Conservation (phyloP, 306 rosid genomes). For the Lathyrus aphaca region DNA sequence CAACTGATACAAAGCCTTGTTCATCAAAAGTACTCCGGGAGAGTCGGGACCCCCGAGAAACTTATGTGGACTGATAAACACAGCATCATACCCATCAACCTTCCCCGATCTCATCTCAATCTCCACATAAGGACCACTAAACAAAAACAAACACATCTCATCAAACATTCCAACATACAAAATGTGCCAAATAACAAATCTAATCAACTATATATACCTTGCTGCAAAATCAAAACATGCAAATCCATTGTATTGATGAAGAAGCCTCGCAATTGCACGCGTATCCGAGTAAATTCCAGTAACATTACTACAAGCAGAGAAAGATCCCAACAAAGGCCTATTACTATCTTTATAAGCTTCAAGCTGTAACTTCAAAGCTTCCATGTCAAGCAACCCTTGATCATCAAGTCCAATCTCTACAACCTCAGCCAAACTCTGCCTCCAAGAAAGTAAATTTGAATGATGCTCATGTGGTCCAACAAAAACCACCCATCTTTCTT, state of each 20-base stretch:
- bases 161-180: not conserved
- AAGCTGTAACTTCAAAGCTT: constrained; percentile 51
- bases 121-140: constrained; percentile 79
- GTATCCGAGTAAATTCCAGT: constrained; percentile 75
- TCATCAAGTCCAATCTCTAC: constrained; percentile 71
- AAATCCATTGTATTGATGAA: constrained; percentile 67
- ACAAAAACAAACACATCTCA: constrained; percentile 13
- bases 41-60: constrained; percentile 86
- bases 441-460: constrained; percentile 90
- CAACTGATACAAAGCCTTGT: constrained; percentile 56
- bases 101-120: constrained; percentile 66
- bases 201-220: constrained; percentile 42
- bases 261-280: constrained; percentile 64
- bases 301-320: constrained; percentile 90
- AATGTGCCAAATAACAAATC: not conserved
- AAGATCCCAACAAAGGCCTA: constrained; percentile 81
- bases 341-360: constrained; percentile 47
- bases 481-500: constrained; percentile 85
- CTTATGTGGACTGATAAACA: constrained; percentile 80
- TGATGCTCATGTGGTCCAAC: constrained; percentile 94
- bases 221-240: constrained; percentile 92
- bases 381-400: constrained; percentile 64
- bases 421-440: constrained; percentile 81
- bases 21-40: constrained; percentile 77
- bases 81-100: constrained; percentile 69